Evolutionary conservation across 2,329 filamentous ascomycete genomes (phyloP), one percentile per base, ranked within the genome.

Genomic region (Tolypocladium album): DNA sequence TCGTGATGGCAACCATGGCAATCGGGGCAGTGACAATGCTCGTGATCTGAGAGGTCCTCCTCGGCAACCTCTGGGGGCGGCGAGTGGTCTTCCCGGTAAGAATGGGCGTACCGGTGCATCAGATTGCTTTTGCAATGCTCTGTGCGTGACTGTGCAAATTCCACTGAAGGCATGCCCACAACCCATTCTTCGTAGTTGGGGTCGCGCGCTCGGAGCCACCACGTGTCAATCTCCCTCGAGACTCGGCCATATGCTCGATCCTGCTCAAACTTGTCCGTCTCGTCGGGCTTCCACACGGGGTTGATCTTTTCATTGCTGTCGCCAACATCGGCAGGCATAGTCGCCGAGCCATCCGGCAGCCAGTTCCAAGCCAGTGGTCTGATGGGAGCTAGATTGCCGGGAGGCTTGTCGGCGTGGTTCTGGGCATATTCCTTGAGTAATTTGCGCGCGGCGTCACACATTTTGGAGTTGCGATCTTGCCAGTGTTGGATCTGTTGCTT

Each of bases 201-300:
- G 62, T 86, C 82, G 47, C 83, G 78, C 50, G 82, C 82, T 56
- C 78, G 78, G 53, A 83, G 76, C 84, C 85, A 88, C 85, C 85
- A 88, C 2, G 78, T 78, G 67, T 88, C 85, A 57, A 87, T 80
- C 68, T 88, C 85, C 63, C 83, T 76, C 1, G 85, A 88, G 0
- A 87, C 84, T 43, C 82, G 78, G 1, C 82, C 82, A 64, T 86
- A 86, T 12, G 75, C 72, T 38, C 75, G 76, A 67, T 87, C 83
- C 66, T 85, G 82, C 66, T 84, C 79, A 61, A 80, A 83, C 66
- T 83, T 85, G 65, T 84, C 79, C 24, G 74, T 71, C 64, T 82
- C 76, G 43, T 84, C 78, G 6, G 77, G 73, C 56, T 79, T 75
- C 79, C 81, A 83, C 1, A 76, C 72, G 0, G 80, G 78, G 47